Base-by-base conservation (phyloP, 805 yeast species). In the Candida nitratophila region DNA sequence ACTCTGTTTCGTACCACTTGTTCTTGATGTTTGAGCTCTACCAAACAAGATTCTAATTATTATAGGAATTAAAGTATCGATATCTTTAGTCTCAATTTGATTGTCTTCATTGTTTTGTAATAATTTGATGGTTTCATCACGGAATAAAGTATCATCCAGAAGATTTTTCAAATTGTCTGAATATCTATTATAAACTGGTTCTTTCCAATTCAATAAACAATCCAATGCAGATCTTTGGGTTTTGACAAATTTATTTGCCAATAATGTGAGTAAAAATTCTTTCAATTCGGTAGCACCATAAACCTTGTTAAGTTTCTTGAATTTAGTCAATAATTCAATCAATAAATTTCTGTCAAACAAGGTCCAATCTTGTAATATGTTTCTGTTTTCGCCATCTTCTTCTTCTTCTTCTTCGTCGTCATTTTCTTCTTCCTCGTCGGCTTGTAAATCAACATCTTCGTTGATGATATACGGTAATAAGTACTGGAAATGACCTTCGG, bases 1-100 rank as follows among this genome's bases (percentile, higher is more conserved):
- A 29, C 89, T 81, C 44, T 77, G 74, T 56, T 86, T 86, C 26
- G 81, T 75, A 47, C 87, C 88, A 59, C 85, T 81, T 1, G 77
- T 68, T 44, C 70, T 74, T 4, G 81, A 71, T 1, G 82, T 74
- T 62, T 87, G 95, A 9, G 89, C 87, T 45, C 95, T 74, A 9
- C 98, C 98, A 62, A 83, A 91, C 19, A 93, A 66, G 22, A 93
- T 82, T 51, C 96, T 68, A 40, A 89, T 58, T 4, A 89, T 73
- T 27, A 86, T 55, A 1, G 95, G 93, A 76, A 88, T 76, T 2
- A 91, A 71, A 1, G 49, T 60, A 2, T 60, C 66, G 15, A 73
- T 66, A 57, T 93, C 97, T 3, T 68, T 69, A 8, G 68, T 71
- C 49, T 84, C 87, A 43, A 89, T 70, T 2, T 71, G 61, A 16